Evolutionary conservation across 2,329 filamentous ascomycete genomes (phyloP).

Genomic region (Colletotrichum simmondsii): DNA sequence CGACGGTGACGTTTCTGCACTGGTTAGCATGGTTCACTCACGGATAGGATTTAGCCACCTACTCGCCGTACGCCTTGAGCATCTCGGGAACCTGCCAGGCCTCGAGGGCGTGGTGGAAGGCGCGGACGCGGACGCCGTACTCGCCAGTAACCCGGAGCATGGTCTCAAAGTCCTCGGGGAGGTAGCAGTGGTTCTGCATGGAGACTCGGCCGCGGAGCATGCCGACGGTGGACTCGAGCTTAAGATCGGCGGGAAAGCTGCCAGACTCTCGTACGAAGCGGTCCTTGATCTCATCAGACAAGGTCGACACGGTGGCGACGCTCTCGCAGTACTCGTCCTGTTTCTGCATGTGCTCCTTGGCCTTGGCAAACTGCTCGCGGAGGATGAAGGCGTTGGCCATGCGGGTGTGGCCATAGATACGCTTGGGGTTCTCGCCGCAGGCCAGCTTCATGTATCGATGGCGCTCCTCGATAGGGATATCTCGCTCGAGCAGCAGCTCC

Average conservation of each 20-base stretch:
- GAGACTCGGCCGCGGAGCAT: constrained; percentile 53
- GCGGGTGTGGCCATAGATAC: constrained; percentile 48
- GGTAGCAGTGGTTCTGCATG: constrained; percentile 57
- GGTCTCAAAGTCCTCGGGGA: constrained; percentile 54
- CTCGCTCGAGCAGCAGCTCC: constrained; percentile 53
- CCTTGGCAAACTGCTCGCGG: constrained; percentile 50
- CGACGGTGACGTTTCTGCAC: constrained; percentile 51
- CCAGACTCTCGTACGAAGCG: constrained; percentile 30
- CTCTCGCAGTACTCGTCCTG: constrained; percentile 46
- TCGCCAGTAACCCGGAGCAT: constrained; percentile 54
- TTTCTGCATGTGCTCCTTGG: constrained; percentile 46
- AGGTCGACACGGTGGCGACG: constrained; percentile 37
- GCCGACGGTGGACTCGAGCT: constrained; percentile 52
- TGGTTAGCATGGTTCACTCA: neutral
- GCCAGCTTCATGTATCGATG: constrained; percentile 57
- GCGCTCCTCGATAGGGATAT: constrained; percentile 44
- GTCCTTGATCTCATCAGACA: constrained; percentile 38
- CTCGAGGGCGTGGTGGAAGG: constrained; percentile 53
- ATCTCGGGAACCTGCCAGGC: constrained; percentile 53
- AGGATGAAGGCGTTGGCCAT: constrained; percentile 53
- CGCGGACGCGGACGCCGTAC: constrained; percentile 52
- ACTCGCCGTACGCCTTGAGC: constrained; percentile 48
- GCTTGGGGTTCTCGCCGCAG: constrained; percentile 57
- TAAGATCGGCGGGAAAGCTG: constrained; percentile 46
- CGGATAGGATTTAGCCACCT: constrained; percentile 11